These are phyloP conservation scores for Neonectria magnoliae DNA, from an alignment of 2,329 filamentous ascomycete genomes.

Conservation along the genomic window DNA sequence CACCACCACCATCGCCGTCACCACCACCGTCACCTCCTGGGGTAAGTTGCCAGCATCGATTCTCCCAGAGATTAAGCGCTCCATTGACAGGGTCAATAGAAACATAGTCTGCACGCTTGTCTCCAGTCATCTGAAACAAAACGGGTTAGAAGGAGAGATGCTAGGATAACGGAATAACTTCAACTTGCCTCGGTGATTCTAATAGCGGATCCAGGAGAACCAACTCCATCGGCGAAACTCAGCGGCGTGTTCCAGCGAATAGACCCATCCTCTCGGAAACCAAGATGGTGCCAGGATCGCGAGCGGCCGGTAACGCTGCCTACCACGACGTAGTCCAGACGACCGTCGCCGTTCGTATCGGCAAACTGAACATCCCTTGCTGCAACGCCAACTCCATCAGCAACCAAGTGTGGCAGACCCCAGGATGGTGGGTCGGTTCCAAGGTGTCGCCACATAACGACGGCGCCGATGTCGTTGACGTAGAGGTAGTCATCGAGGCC, in stretches of 20 bases:
- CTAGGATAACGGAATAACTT: too few species aligned
- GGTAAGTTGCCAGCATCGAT: background rate
- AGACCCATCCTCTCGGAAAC: background rate
- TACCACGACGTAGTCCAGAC: slow-evolving; percentile 28
- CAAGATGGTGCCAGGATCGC: background rate
- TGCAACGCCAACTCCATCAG: background rate
- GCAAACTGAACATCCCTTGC: slow-evolving; percentile 23
- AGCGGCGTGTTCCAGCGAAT: slow-evolving; percentile 4
- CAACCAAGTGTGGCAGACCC: background rate
- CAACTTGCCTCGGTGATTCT: background rate
- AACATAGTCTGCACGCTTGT: background rate
- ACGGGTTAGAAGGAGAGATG: background rate
- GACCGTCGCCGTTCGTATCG: slow-evolving; percentile 31
- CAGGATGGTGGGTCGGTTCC: background rate
- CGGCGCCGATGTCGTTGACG: background rate
- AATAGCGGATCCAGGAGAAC: background rate
- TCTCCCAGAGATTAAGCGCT: background rate
- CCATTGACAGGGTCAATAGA: background rate
- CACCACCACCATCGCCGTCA: background rate
- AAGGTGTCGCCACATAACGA: background rate
- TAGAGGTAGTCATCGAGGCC: slow-evolving; percentile 7
- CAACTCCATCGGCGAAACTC: slow-evolving; percentile 2
- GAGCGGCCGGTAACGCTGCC: background rate
- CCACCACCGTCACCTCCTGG: background rate
- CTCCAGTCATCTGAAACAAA: background rate